Evolutionary conservation across 805 yeast species (phyloP), one percentile per base, ranked within the genome.

Genomic region (Cyberlindnera mrakii): DNA sequence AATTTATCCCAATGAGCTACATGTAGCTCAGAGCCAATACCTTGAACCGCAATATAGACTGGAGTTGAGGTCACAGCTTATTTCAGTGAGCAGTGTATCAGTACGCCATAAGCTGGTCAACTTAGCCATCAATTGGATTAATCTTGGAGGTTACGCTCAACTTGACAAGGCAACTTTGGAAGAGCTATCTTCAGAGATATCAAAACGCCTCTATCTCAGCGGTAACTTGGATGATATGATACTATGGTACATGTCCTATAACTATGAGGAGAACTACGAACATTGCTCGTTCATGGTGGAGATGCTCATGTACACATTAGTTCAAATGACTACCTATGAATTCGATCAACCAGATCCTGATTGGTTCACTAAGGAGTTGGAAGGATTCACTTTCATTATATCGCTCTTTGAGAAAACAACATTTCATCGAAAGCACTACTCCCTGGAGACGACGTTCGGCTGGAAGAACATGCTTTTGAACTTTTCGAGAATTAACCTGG

Each of bases 1-100:
- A 5, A 46, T 57, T 1, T 54, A 46, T 33, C 18, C 39, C 13
- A 44, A 52, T 42, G 62, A 57, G 30, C 19, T 41, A 9, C 40
- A 34, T 1, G 30, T 44, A 10, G 49, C 59, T 1, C 54, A 47
- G 23, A 25, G 35, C 25, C 36, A 37, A 30, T 37, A 19, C 29
- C 15, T 37, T n/a, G 40, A 30, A 31, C 40, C 40, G 2, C 17
- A 19, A 14, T 19, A 30, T 16, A 6, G 27, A 10, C 19, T 25
- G 8, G 27, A 27, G 6, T 30, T 37, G 5, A 25, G 15, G n/a
- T 35, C 40, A 8, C 17, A 23, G 27, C 32, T 37, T n/a, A 2
- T 37, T 3, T 37, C 40, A 30, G 3, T 19, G 6, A n/a, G 20
- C 11, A 42, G 41, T 29, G 46, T 43, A 19, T 47, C 38, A 34